Base-by-base conservation (phyloP, 2,329 filamentous ascomycete genomes). In the Teratosphaeria zuluensis region DNA sequence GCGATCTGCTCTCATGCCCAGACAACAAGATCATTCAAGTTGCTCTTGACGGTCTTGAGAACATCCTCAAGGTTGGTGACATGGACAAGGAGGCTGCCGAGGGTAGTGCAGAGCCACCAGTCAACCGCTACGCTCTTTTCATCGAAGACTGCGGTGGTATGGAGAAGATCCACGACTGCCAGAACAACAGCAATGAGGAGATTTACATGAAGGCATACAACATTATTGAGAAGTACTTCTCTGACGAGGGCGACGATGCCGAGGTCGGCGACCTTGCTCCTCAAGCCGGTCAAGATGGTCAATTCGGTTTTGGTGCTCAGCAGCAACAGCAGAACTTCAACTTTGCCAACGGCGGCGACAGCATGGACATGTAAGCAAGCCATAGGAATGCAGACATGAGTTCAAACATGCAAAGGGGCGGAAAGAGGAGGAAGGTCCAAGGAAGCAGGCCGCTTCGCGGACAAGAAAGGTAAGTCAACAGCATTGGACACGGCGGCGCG, bases 201-300 rank as follows among this genome's bases (percentile, higher is more conserved):
- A 99, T 99, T 69, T 99, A 99, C 83, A 97, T 99, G 92, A 99
- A 99, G 85, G 94, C 94, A 0, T 99, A 97, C 83, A 97, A 95
- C 83, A 99, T 99, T 77, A 99, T 99, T 67, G 94, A 99, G 83
- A 96, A 96, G 81, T 99, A 99, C 84, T 99, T 99, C 80, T 96
- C 92, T 0, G 94, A 99, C 70, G 94, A 99, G 67, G 94, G 95
- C 73, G 94, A 95, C 72, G 83, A 82, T 63, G 84, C 77, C 53
- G 91, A 92, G 69, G 91, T 91, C 66, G 89, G 91, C 62, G 90
- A 95, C 69, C 83, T 90, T 75, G 87, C 83, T 61, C 84, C 89
- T 61, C 82, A 84, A 69, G 81, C 84, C 66, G 84, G 82, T 64
- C 87, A 90, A 72, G 84, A 87, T 68, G 87, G 87, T 60, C 85